Conservation (phyloP, 176 grass and related monocot species). For the Lolium rigidum region DNA sequence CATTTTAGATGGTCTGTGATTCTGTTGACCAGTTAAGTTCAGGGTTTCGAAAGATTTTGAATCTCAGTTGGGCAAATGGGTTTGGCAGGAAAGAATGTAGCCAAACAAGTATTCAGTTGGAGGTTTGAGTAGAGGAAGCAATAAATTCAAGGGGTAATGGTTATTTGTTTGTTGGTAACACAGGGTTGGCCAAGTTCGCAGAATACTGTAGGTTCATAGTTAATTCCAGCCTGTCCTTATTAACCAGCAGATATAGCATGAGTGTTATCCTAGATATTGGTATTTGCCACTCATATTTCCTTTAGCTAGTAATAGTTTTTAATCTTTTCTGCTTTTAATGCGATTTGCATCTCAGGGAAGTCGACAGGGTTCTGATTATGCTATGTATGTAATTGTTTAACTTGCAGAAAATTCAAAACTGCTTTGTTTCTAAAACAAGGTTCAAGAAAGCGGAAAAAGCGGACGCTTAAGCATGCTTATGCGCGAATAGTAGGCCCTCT, state of each 20-base stretch:
- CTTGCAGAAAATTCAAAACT: background rate
- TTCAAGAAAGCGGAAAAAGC: no score
- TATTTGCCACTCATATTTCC: background rate
- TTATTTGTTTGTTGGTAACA: slow-evolving; percentile 9
- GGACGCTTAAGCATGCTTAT: no score
- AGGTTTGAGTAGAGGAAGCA: background rate
- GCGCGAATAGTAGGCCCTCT: no score
- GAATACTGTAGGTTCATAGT: background rate
- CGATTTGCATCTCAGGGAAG: background rate
- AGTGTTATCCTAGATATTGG: background rate
- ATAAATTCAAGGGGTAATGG: background rate
- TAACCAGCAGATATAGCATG: background rate
- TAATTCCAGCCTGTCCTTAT: background rate
- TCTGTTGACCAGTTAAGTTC: background rate
- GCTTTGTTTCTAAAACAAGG: background rate
- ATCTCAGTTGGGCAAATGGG: background rate
- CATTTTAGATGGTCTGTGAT: background rate
- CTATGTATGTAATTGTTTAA: background rate
- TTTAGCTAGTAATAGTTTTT: background rate
- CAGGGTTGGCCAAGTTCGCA: background rate
- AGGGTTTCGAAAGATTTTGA: slow-evolving; percentile 17
- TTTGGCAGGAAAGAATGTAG: background rate
- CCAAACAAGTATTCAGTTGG: background rate
- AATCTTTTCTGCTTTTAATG: slow-evolving; percentile 10
- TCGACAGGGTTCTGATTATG: background rate